These are phyloP conservation scores for Trametes meyenii DNA, from an alignment of 768 basidiomycete genomes.

Conservation along the genomic window DNA sequence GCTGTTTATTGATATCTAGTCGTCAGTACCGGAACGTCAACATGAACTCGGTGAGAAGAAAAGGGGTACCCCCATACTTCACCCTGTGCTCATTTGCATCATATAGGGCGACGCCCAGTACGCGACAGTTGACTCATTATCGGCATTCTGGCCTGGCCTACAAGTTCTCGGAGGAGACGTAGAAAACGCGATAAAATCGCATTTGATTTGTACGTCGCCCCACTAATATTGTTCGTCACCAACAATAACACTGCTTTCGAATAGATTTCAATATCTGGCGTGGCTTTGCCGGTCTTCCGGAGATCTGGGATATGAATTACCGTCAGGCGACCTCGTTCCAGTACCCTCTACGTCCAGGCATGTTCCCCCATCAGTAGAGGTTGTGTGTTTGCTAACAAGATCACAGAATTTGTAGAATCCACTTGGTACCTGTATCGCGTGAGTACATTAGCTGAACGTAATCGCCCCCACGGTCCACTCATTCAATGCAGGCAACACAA, in stretches of 20 bases:
- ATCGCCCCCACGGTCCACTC: neutral
- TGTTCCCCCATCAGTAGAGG: constrained; percentile 5
- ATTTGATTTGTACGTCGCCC: constrained; percentile 72
- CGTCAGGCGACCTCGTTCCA: constrained; percentile 73
- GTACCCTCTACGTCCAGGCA: constrained; percentile 80
- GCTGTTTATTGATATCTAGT: neutral
- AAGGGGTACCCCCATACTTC: neutral
- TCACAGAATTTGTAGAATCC: constrained; percentile 87
- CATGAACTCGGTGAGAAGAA: constrained; percentile 44
- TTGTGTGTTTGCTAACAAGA: neutral
- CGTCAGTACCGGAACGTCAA: constrained; percentile 83
- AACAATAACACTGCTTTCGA: constrained; percentile 1
- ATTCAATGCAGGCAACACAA: constrained; percentile 71
- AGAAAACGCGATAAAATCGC: constrained; percentile 89
- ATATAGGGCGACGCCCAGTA: constrained; percentile 70
- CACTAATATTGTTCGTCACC: neutral
- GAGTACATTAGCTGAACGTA: constrained; percentile 27
- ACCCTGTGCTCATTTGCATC: neutral
- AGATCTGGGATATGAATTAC: constrained; percentile 85
- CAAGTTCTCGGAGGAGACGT: constrained; percentile 88
- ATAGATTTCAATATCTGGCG: constrained; percentile 94
- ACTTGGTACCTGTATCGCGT: constrained; percentile 95
- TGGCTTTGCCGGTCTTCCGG: constrained; percentile 84
- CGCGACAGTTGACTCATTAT: constrained; percentile 88
- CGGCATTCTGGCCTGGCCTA: constrained; percentile 97